Evolutionary conservation across 768 basidiomycete species (phyloP), one percentile per base, ranked within the genome.

Genomic region (Thelephora aurantiotincta): DNA sequence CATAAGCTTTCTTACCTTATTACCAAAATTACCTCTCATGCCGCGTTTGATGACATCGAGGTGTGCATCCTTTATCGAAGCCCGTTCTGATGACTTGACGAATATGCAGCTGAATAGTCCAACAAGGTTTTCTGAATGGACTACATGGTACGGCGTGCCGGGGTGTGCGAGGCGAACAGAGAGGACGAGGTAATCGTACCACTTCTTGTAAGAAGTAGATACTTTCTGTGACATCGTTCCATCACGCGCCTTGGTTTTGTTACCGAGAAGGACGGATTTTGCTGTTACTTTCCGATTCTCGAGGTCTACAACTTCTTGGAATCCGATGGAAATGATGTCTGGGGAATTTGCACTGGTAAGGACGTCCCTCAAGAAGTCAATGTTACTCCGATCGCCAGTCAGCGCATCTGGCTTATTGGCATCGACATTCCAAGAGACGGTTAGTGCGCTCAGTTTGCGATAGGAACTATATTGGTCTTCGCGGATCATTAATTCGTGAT

Each of bases 231-330:
- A 82, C 20, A 85, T 63, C 36, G 71, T 63, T 4, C 70, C 72
- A 33, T 77, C 74, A 13, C 66, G 61, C 50, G 74, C 78, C 58
- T 80, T 81, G 65, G 81, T 87, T 53, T 80, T 75, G 13, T 72
- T 70, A 5, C 82, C 83, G 5, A 94, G 71, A 0, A 99, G 58
- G 22, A 98, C 79, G 16, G 82, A 89, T 65, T 96, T 93, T 56
- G 94, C 94, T 1, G 84, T 81, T 70, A 97, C 80, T 65, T 81
- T 90, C 51, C 89, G 80, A 53, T 78, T 81, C 55, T 96, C 92
- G n/a, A 99, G 75, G 59, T 96, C 91, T 51, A 99, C 89, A 35
- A 97, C 75, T 64, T 98, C 94, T 63, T 99, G 94, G 63, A 98
- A 84, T 1, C 92, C 92, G 55, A 99, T 94, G 3, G 80, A 75